Evolutionary conservation across 2,329 filamentous ascomycete species (phyloP), one percentile per base, ranked within the genome.

Genomic region (Phialocephala sp.): DNA sequence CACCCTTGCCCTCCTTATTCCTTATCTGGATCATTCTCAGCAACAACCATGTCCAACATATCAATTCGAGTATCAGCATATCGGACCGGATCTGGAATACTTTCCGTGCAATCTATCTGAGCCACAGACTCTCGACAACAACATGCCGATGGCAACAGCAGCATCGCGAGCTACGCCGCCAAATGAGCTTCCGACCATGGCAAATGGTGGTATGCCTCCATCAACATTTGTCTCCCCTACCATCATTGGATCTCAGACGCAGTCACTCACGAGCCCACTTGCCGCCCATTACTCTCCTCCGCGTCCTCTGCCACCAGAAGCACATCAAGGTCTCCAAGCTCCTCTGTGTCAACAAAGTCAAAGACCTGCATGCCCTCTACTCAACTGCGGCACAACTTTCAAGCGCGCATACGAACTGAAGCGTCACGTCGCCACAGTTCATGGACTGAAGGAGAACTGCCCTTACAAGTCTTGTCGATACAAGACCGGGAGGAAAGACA

Each of bases 401-500:
- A 41, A 41, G 3, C 37, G 37, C 37, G 9, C 9, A 4, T 12
- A 4, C 37, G 37, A 41, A 4, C 15, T 41, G 2, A 4, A 41
- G 37, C 37, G 37, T 12, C 37, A 41, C 37, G 9, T 41, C 9
- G 4, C 37, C 37, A 41, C 37, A 14, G 9, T 41, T 8, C 37
- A 41, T 41, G 37, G 37, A 41, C 3, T 41, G 9, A 41, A 41
- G 15, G 4, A 4, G 4, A 4, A 4, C n/a, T 60, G 58, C 22
- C 24, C 58, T 24, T 20, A 47, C 39, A 36, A 36, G 32, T 43
- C 58, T 32, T 60, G 58, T 60, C 58, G 39, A 32, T 60, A 60
- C 58, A 47, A 47, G 39, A 60, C 58, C 22, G 58, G 58, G 39
- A 60, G 58, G 39, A 60, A 60, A 60, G 58, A 60, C 58, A 60